A percentile compares a stretch with the other conserved stretches of the same genome.
Evolutionary conservation across 768 basidiomycete species (phyloP).

Genomic region (Hirschioporus abietinus): DNA sequence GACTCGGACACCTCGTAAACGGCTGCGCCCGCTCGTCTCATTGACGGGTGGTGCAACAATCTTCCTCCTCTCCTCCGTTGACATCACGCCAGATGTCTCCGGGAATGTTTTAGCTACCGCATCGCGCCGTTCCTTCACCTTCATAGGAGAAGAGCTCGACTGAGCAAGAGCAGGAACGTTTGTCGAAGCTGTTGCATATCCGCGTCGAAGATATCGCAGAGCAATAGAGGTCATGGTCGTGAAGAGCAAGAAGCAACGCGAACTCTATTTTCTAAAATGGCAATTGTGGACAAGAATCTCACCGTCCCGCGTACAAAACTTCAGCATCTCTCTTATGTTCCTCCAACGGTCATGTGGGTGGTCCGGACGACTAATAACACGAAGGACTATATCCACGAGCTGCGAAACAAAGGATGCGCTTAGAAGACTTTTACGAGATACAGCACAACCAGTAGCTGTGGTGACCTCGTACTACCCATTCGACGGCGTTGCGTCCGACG

Average conservation of each 20-base stretch:
- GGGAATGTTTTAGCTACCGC: not conserved
- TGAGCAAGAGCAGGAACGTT: not conserved
- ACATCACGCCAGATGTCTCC: not conserved
- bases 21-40: constrained; percentile 37
- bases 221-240: not conserved
- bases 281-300: not conserved
- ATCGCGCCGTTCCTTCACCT: not conserved
- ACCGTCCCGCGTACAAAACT: not conserved
- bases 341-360: not conserved
- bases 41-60: not conserved
- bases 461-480: constrained; percentile 63
- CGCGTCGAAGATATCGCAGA: not conserved
- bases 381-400: not conserved
- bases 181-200: not conserved
- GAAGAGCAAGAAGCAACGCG: not conserved
- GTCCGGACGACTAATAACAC: not conserved
- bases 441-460: constrained; percentile 83
- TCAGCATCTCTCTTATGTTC: not conserved
- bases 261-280: not conserved
- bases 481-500: constrained; percentile 2
- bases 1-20: constrained; percentile 58
- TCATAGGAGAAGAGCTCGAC: not conserved
- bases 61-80: not conserved
- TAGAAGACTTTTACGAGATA: constrained; percentile 60
- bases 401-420: constrained; percentile 22